Conservation (phyloP, 306 rosid species). For the Vigna trinervia region DNA sequence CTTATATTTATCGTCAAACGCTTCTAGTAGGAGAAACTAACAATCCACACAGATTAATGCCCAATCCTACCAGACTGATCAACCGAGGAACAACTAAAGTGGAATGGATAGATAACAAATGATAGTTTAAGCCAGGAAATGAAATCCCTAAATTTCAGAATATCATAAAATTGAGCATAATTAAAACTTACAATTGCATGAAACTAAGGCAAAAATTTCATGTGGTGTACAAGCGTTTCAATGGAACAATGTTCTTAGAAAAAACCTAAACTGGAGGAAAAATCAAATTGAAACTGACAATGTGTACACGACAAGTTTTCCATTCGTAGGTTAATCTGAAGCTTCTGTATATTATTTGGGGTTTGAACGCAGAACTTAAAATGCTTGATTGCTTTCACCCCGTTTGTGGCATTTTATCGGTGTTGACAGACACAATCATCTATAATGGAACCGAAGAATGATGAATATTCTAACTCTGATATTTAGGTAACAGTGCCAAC, state of each 20-base stretch:
- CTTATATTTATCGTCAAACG: conserved; percentile 3
- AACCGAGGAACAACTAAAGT: not conserved
- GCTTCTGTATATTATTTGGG: conserved; percentile 42
- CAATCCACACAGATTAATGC: not conserved
- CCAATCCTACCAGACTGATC: not conserved
- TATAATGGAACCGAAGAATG: conserved; percentile 45
- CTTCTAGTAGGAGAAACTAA: not conserved
- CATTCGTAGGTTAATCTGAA: conserved; percentile 39
- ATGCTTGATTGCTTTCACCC: conserved; percentile 39
- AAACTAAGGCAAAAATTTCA: conserved; percentile 32
- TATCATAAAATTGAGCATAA: conserved; percentile 22
- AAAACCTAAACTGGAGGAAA: conserved; percentile 15
- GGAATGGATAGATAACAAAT: not conserved
- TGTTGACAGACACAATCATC: conserved; percentile 33
- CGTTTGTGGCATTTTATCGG: conserved; percentile 31
- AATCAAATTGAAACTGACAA: conserved; percentile 35
- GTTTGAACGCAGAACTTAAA: conserved; percentile 43
- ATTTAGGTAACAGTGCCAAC: conserved; percentile 54
- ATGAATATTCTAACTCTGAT: conserved; percentile 36
- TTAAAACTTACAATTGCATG: conserved; percentile 29
- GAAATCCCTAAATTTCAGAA: not conserved
- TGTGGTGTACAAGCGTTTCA: not conserved
- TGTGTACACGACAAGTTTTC: conserved; percentile 44
- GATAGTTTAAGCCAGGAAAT: not conserved
- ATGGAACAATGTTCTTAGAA: conserved; percentile 14